phyloP scores from a whole-genome alignment of 2,329 filamentous ascomycete genomes.

The Myriosclerotinia scirpicola region DNA sequence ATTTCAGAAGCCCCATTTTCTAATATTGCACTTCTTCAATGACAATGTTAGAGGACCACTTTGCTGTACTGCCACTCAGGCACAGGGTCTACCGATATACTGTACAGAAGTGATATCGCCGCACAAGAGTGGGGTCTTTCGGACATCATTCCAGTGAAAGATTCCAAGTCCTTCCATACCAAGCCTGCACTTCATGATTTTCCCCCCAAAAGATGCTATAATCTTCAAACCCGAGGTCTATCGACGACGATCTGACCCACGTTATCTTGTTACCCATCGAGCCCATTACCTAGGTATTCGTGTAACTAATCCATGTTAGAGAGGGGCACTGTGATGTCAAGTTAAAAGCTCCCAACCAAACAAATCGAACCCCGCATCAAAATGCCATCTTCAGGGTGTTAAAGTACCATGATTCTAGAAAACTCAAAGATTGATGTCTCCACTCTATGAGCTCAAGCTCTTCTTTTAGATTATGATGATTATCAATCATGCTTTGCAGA shows the following conservation, averaged over 20 bases:
- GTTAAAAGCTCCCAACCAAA: not conserved
- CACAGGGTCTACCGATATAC: too few species aligned
- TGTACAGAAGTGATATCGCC: not conserved
- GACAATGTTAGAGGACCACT: too few species aligned
- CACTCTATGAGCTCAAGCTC: slow-evolving; percentile 10
- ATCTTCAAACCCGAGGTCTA: not conserved
- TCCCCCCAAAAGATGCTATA: not conserved
- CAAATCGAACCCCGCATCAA: slow-evolving; percentile 5
- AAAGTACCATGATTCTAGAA: not conserved
- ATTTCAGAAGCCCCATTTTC: too few species aligned
- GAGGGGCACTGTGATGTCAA: slow-evolving; percentile 11
- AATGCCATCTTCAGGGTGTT: not conserved
- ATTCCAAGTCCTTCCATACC: not conserved
- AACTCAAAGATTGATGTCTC: slow-evolving; percentile 1
- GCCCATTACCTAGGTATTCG: not conserved
- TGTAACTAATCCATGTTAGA: not conserved
- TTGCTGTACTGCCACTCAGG: too few species aligned
- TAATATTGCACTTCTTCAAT: too few species aligned
- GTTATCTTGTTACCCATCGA: not conserved
- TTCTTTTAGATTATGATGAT: slow-evolving; percentile 1
- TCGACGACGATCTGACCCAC: not conserved
- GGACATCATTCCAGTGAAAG: slow-evolving; percentile 1
- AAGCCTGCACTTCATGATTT: not conserved
- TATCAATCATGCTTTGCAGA: slow-evolving; percentile 4
- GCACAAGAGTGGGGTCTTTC: slow-evolving; percentile 9